Evolutionary conservation across 257 asterid genomes (phyloP).

Genomic region (Solanum pinnatisectum): DNA sequence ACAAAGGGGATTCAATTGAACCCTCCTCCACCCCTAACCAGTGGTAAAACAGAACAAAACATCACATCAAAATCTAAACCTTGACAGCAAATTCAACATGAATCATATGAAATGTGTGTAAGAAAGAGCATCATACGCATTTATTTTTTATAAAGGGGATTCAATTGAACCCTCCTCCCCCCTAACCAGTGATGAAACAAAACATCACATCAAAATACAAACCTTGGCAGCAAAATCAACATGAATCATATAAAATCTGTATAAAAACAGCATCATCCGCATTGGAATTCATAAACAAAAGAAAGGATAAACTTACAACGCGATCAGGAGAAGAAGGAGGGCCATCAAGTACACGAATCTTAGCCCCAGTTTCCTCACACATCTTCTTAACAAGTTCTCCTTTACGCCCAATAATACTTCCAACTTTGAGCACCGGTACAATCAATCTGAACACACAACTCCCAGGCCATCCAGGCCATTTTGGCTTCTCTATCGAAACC

Average conservation of each 20-base stretch:
- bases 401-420: constrained; percentile 81
- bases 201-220: not conserved
- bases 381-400: constrained; percentile 85
- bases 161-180: not conserved
- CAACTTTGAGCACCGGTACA: constrained; percentile 76
- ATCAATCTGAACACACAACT: constrained; percentile 53
- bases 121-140: not conserved
- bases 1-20: not conserved
- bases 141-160: not conserved
- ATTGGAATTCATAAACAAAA: not conserved
- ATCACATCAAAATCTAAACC: not conserved
- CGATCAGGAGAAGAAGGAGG: constrained; percentile 70
- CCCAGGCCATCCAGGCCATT: constrained; percentile 97
- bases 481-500: constrained; percentile 14
- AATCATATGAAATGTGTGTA: not conserved
- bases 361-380: constrained; percentile 78
- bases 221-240: not conserved
- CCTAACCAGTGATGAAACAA: not conserved
- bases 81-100: not conserved
- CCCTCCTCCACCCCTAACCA: not conserved
- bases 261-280: not conserved
- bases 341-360: constrained; percentile 76
- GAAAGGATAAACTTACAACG: constrained; percentile 31
- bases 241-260: not conserved
- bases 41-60: not conserved